Evolutionary conservation across 2,329 filamentous ascomycete species (phyloP), one percentile per base, ranked within the genome.

Genomic region (Zymoseptoria pseudotritici): DNA sequence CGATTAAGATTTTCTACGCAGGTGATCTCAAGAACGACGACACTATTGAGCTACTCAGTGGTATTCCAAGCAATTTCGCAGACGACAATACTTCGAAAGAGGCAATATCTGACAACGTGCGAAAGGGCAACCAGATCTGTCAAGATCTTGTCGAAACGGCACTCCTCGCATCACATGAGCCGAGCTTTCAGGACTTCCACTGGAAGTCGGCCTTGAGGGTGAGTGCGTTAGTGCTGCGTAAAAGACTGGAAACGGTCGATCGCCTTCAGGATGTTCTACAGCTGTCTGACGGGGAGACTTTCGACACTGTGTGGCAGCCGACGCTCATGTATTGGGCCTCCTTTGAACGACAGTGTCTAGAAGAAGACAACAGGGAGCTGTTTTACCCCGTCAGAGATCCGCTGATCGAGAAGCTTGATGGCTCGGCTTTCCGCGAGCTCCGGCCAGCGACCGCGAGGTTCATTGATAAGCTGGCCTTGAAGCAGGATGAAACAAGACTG

Each of bases 381-480:
- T 61, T 63, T 20, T 46, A 63, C 11, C 55, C 50, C 3, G 13
- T 62, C 5, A 59, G 66, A 10, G 54, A 42, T 50, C 59, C 63
- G 6, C 17, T 19, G 3, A 31, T 60, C 17, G 29, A 53, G 7
- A 50, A 31, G n/a, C 24, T 20, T 6, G 8, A 20, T 1, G 53
- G 68, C 0, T 57, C 60, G 19, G 22, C 52, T 8, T 29, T 53
- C 20, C 17, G n/a, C 13, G 22, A 65, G 2, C 61, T 58, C 10
- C 58, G 62, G 2, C 54, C 63, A 2, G 66, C 71, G 1, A 69
- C 66, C 0, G 71, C 70, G 54, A 66, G 55, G 4, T 76, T 77
- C 56, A 51, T 76, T 1, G 72, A 77, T 53, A 63, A 72, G 21
- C 64, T 76, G 29, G 74, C 75, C 26, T 64, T 63, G 60, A 65